Evolutionary conservation across 106 monocot genomes (phyloP), one percentile per base, ranked within the genome.

Genomic region (Triglochin maritima): DNA sequence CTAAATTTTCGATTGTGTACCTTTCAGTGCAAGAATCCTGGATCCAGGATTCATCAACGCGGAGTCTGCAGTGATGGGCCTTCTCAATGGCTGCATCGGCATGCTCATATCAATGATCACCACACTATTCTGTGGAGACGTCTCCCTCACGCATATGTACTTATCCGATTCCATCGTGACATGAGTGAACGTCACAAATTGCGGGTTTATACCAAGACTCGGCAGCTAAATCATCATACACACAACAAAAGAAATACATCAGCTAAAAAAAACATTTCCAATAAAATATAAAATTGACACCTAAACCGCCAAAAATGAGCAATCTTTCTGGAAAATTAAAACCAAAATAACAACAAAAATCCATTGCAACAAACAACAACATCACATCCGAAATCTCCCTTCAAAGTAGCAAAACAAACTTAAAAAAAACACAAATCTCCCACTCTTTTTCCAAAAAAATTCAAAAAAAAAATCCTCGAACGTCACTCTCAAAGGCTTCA

Each of bases 101-200:
- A 91, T 85, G 79, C 44, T 80, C 96, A 96, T 91, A 67, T 96
- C 91, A 56, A 96, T 80, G 55, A 96, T 96, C 42, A 96, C 91
- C 5, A 96, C 91, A 17, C 96, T 96, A 56, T 96, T 96, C 82
- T 91, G 88, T 8, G 96, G 96, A 0, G 91, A 88, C 0, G 90
- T 96, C 85, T 96, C 96, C 76, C 96, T 81, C 54, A 96, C 91
- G 50, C 96, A 96, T 55, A 96, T 96, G 62, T 91, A 88, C 73
- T 90, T 96, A 4, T 96, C 96, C 4, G 96, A 96, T 63, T 96
- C 96, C 96, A 96, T 96, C 15, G 96, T 96, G 4, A 96, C 96
- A 50, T 96, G 96, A 10, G 96, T 96, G 69, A 96, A 96, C 3
- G 96, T 96, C 60, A 96, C 82, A 71, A 96, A 96, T 71, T 96